Conservation (phyloP, 768 basidiomycete species). For the Amanita thiersii region DNA sequence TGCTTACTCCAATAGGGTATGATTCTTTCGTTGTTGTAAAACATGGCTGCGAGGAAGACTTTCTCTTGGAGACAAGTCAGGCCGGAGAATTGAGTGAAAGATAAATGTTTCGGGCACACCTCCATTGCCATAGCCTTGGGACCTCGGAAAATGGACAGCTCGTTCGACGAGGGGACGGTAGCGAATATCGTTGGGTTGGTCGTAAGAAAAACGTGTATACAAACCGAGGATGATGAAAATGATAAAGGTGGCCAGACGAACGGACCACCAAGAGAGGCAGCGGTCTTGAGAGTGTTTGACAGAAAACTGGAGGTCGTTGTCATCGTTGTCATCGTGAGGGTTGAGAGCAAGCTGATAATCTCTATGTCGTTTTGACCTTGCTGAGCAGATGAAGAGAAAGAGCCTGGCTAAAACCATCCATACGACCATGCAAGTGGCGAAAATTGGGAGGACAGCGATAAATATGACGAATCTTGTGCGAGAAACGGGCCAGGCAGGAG, state of each 20-base stretch:
- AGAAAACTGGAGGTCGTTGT: neutral
- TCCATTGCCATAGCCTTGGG: slow-evolving; percentile 16
- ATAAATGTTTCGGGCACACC: slow-evolving; percentile 2
- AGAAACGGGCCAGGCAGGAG: slow-evolving; percentile 10
- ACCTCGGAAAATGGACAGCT: slow-evolving; percentile 14
- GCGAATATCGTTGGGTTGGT: slow-evolving; percentile 18
- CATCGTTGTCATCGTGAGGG: neutral
- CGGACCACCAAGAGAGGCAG: slow-evolving; percentile 6
- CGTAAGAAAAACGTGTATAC: slow-evolving; percentile 13
- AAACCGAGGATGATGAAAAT: slow-evolving; percentile 4
- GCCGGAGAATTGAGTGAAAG: neutral
- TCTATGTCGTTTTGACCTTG: neutral
- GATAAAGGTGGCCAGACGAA: slow-evolving; percentile 3
- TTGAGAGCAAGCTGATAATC: neutral
- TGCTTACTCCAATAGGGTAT: slow-evolving; percentile 3
- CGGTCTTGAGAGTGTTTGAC: too few relatives aligned
- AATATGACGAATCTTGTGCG: slow-evolving; percentile 10
- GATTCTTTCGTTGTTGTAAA: slow-evolving; percentile 1
- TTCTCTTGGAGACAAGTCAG: neutral
- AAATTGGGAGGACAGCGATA: slow-evolving; percentile 7
- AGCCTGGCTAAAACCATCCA: neutral
- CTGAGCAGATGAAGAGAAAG: neutral
- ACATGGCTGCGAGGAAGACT: slow-evolving; percentile 3
- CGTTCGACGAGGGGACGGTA: slow-evolving; percentile 14
- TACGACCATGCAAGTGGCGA: slow-evolving; percentile 7